Evolutionary conservation across 1,284 basidiomycete species (phyloP).

Genomic region (Phellopilus nigrolimitatus): DNA sequence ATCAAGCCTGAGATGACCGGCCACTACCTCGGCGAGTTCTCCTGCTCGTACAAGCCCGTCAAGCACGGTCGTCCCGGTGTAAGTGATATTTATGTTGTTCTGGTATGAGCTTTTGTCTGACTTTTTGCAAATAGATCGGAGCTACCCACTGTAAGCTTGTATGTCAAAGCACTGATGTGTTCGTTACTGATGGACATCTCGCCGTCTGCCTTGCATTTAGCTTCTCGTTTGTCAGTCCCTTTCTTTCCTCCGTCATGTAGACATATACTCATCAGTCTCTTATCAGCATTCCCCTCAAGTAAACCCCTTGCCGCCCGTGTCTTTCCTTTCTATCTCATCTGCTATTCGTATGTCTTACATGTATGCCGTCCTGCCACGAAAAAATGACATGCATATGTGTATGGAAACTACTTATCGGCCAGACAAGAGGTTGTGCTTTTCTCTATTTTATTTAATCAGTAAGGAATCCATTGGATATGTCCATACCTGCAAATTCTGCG

Average conservation of each 20-base stretch:
- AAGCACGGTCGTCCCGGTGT: conserved; percentile 99
- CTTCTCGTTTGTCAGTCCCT: conserved; percentile 63
- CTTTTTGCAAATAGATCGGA: conserved; percentile 61
- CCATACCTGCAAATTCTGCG: too few species aligned
- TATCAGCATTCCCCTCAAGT: conserved; percentile 73
- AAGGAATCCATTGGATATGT: too few species aligned
- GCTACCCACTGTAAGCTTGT: conserved; percentile 64
- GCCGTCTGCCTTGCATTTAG: conserved; percentile 29
- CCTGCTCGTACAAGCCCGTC: conserved; percentile 95
- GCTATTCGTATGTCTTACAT: background rate
- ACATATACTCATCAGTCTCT: conserved; percentile 13
- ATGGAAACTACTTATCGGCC: too few species aligned
- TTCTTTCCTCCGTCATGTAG: background rate
- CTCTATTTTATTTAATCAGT: too few species aligned
- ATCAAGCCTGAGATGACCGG: conserved; percentile 99
- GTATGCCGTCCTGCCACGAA: background rate
- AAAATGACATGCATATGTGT: conserved; percentile 9
- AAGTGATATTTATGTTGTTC: conserved; percentile 29
- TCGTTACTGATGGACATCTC: conserved; percentile 18
- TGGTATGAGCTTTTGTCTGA: background rate
- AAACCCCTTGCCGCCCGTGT: conserved; percentile 32
- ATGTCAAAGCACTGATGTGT: conserved; percentile 42
- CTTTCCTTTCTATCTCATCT: background rate
- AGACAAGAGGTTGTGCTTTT: too few species aligned
- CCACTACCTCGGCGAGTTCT: conserved; percentile 97